Evolutionary conservation across 75 land plant species (phyloP).

Genomic region (Pseudotsuga menziesii): DNA sequence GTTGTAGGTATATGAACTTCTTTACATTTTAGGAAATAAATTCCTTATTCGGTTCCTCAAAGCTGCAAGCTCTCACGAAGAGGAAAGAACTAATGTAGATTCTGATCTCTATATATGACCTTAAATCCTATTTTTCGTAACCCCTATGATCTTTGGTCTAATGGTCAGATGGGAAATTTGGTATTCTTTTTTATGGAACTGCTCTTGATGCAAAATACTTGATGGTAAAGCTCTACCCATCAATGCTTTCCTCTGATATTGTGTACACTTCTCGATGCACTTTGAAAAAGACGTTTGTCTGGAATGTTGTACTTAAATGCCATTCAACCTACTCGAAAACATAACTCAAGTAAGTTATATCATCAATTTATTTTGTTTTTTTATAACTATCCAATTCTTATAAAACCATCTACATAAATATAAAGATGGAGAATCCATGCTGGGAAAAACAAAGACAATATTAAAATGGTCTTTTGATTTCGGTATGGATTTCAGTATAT

Average conservation of each 20-base stretch:
- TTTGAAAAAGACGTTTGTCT: conserved; percentile 35
- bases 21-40: conserved; percentile 57
- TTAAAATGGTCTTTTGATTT: too few relatives aligned
- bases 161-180: conserved; percentile 58
- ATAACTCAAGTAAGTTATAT: conserved; percentile 49
- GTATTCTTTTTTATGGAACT: conserved; percentile 78
- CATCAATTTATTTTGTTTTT: neutral
- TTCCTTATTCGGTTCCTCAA: conserved; percentile 78
- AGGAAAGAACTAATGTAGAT: conserved; percentile 31
- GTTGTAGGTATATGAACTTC: conserved; percentile 54
- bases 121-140: neutral
- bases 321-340: conserved; percentile 67
- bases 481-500: too few relatives aligned
- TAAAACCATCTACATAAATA: too few relatives aligned
- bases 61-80: conserved; percentile 60
- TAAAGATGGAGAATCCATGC: too few relatives aligned
- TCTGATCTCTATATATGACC: conserved; percentile 19
- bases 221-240: conserved; percentile 53
- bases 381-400: too few relatives aligned
- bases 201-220: conserved; percentile 66
- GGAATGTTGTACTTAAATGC: conserved; percentile 51
- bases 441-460: neutral
- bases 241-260: conserved; percentile 68
- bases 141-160: neutral
- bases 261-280: conserved; percentile 63